phyloP scores from a whole-genome alignment of 352 stramenopile genomes.

The Phytophthora europaea region DNA sequence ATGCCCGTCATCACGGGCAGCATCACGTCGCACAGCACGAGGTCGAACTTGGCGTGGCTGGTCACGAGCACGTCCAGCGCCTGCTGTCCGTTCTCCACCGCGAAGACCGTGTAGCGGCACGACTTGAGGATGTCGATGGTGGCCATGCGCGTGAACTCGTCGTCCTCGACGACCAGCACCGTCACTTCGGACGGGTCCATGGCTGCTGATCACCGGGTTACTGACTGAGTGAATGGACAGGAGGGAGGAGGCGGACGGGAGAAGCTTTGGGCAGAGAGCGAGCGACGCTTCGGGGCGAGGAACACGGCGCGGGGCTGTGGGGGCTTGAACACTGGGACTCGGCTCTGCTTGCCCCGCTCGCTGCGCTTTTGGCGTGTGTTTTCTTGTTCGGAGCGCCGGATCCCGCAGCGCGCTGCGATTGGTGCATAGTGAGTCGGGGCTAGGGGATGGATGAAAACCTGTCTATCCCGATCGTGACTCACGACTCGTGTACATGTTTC shows the following conservation, averaged over 20 bases:
- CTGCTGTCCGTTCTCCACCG: conserved; percentile 86
- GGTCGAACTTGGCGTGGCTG: conserved; percentile 84
- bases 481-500: neutral
- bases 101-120: conserved; percentile 85
- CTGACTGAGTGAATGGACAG: neutral
- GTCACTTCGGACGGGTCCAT: conserved; percentile 92
- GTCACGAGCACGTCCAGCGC: conserved; percentile 78
- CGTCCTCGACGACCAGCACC: conserved; percentile 90
- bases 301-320: neutral
- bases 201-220: neutral
- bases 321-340: neutral
- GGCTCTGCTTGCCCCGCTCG: neutral
- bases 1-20: conserved; percentile 91
- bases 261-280: neutral
- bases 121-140: conserved; percentile 92
- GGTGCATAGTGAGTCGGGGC: neutral
- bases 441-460: neutral
- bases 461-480: neutral
- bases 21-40: conserved; percentile 93
- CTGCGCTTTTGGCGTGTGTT: neutral
- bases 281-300: neutral
- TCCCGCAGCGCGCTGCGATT: neutral
- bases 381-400: neutral
- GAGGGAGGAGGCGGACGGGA: neutral
- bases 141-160: conserved; percentile 91